Conservation (phyloP, 306 rosid species). For the Castanea crenata region DNA sequence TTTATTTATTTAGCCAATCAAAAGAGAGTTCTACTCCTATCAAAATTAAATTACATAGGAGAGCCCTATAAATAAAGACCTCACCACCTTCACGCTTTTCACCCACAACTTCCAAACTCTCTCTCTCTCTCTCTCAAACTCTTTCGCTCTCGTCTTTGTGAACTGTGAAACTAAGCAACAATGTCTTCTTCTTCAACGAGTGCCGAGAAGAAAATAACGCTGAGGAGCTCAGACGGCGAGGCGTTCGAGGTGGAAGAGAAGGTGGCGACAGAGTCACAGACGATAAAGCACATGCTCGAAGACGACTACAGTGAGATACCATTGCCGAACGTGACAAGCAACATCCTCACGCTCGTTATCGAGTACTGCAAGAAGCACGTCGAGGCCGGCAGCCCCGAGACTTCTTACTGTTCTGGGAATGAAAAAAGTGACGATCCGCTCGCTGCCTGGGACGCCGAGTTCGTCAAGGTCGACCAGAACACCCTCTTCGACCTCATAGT, state of each 20-base stretch:
- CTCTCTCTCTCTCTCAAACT: no score
- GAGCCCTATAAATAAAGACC: no score
- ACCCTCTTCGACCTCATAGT: conserved; percentile 61
- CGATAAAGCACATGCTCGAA: conserved; percentile 59
- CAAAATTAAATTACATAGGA: no score
- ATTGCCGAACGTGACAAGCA: conserved; percentile 57
- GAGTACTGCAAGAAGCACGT: conserved; percentile 68
- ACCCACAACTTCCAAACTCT: no score
- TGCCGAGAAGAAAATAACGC: conserved; percentile 36
- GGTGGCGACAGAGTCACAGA: conserved; percentile 57
- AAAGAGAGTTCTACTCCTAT: no score
- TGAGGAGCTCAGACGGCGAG: conserved; percentile 62
- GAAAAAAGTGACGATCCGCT: conserved; percentile 29
- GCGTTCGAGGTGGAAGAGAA: conserved; percentile 60
- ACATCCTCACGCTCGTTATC: conserved; percentile 53
- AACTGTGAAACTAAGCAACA: no score
- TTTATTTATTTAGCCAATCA: no score
- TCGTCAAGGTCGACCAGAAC: conserved; percentile 56
- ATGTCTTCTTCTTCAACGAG: no score
- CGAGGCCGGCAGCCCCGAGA: conserved; percentile 24
- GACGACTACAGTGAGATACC: conserved; percentile 60
- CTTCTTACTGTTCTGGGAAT: no score
- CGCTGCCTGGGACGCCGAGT: conserved; percentile 52
- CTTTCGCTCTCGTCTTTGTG: no score
- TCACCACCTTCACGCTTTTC: no score